Percentiles rank a stretch among this genome's conserved stretches.
These are phyloP conservation scores for Cystobasidium tubakii DNA, from an alignment of 768 basidiomycete genomes.

Conservation along the genomic window DNA sequence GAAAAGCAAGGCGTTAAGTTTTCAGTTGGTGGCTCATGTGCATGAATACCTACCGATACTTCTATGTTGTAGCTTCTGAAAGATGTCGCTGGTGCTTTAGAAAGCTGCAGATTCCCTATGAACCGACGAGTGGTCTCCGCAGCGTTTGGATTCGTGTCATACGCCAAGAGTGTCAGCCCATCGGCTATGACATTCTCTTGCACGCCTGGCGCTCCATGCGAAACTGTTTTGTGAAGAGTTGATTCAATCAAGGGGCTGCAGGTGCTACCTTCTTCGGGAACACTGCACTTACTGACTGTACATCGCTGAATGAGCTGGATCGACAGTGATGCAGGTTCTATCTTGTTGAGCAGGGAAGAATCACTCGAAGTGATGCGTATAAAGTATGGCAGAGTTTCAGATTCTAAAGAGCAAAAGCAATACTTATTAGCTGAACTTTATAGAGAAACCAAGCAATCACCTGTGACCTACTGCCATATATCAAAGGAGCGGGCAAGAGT, in stretches of 20 bases:
- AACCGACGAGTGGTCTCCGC: conserved; percentile 1
- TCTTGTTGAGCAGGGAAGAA: background rate
- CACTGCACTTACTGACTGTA: conserved; percentile 8
- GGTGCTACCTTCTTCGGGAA: too few species aligned
- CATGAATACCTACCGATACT: conserved; percentile 7
- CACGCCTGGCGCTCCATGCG: conserved; percentile 16
- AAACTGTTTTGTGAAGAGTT: background rate
- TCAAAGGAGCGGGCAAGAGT: conserved; percentile 11
- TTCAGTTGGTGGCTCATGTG: too few species aligned
- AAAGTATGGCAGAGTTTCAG: conserved; percentile 23
- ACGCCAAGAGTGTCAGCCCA: background rate
- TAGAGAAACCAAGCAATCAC: background rate
- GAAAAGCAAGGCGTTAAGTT: background rate
- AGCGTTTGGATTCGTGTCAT: background rate
- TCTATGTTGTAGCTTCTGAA: conserved; percentile 13
- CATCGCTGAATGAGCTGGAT: conserved; percentile 15
- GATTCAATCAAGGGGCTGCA: too few species aligned
- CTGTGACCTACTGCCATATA: conserved; percentile 28
- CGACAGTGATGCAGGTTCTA: background rate
- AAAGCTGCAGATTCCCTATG: background rate
- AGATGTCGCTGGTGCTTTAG: background rate
- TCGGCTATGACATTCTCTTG: conserved; percentile 18
- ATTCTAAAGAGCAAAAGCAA: background rate
- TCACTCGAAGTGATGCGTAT: conserved; percentile 14
- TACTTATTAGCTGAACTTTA: background rate